These are phyloP conservation scores for Neonectria sp. DNA, from an alignment of 2,329 filamentous ascomycete species.

Conservation along the genomic window DNA sequence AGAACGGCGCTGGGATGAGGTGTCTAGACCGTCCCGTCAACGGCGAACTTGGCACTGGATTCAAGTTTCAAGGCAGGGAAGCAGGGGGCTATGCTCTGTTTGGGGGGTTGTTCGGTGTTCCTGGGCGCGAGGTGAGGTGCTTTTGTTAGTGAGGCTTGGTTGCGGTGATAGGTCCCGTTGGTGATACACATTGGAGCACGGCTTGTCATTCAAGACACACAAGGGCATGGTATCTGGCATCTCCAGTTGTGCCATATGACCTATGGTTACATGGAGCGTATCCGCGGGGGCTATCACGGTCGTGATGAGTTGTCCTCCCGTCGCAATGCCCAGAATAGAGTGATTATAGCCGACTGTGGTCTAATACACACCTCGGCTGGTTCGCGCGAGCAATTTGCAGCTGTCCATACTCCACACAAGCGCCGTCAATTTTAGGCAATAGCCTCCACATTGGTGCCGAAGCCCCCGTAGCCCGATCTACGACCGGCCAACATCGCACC, in stretches of 20 bases:
- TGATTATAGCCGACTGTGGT: not conserved
- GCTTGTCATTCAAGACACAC: not conserved
- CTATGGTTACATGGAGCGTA: not conserved
- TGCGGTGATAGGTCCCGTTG: no score
- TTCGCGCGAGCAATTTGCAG: not conserved
- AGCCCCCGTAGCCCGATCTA: conserved; percentile 25
- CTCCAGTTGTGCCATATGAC: not conserved
- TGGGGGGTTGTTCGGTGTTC: not conserved
- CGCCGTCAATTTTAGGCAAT: conserved; percentile 42
- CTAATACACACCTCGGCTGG: not conserved
- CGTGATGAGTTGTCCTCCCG: not conserved
- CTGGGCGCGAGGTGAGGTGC: not conserved
- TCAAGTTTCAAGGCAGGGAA: not conserved
- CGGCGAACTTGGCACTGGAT: not conserved
- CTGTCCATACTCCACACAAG: not conserved
- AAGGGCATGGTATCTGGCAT: not conserved
- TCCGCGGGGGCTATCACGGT: not conserved
- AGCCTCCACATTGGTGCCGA: conserved; percentile 40
- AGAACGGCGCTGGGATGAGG: conserved; percentile 7
- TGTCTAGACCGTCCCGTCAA: not conserved
- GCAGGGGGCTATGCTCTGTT: not conserved
- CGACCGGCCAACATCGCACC: conserved; percentile 13
- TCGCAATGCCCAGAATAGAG: conserved; percentile 3
- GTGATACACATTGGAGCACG: no score
- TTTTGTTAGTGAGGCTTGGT: not conserved